These are phyloP conservation scores for Tribonema minus DNA, from an alignment of 108 stramenopile species.

Conservation along the genomic window DNA sequence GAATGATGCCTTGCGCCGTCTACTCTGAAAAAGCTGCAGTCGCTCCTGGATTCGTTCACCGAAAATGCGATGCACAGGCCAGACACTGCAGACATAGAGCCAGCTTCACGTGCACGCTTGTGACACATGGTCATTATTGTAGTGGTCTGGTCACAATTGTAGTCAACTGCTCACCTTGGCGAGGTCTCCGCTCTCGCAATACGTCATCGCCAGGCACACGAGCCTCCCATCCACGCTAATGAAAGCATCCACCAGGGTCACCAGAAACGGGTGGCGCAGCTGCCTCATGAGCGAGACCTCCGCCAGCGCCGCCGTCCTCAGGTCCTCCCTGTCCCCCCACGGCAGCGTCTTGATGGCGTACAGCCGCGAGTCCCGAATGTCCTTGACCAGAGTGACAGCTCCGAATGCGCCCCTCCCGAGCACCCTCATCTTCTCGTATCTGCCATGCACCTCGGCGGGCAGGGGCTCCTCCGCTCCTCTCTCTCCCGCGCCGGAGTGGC, in stretches of 20 bases:
- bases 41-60: too few relatives aligned
- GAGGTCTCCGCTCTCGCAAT: slow-evolving; percentile 49
- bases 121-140: too few relatives aligned
- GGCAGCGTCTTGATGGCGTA: slow-evolving; percentile 43
- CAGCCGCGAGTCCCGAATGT: slow-evolving; percentile 34
- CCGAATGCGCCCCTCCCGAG: slow-evolving; percentile 41
- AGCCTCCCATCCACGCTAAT: slow-evolving; percentile 31
- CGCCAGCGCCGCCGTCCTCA: slow-evolving; percentile 5
- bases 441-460: slow-evolving; percentile 21
- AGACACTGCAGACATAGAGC: too few relatives aligned
- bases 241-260: slow-evolving; percentile 17
- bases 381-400: slow-evolving; percentile 43
- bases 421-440: slow-evolving; percentile 40
- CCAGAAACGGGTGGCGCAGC: slow-evolving; percentile 26
- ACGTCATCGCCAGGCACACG: slow-evolving; percentile 39
- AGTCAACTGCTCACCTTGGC: slow-evolving; percentile 22
- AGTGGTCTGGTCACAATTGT: too few relatives aligned
- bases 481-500: too few relatives aligned
- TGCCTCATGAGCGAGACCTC: slow-evolving; percentile 27
- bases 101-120: too few relatives aligned
- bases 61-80: too few relatives aligned
- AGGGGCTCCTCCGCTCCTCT: slow-evolving; percentile 18
- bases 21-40: too few relatives aligned
- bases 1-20: too few relatives aligned
- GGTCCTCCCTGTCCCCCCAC: slow-evolving; percentile 18